phyloP scores from a whole-genome alignment of 495 filamentous ascomycete species.

The Friedmanniomyces endolithicus region DNA sequence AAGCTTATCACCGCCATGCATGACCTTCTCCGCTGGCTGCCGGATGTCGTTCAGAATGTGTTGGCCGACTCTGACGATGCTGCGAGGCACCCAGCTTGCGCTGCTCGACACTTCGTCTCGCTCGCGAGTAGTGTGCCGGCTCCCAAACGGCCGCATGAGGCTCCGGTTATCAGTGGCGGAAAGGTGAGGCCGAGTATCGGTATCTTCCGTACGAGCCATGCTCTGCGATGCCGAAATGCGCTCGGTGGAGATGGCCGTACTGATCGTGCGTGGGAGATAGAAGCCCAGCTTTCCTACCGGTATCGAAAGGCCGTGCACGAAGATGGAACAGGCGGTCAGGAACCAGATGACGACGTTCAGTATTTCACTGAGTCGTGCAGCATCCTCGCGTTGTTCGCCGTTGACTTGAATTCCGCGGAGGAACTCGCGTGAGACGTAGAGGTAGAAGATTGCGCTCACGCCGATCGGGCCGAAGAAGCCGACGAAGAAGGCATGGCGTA shows the following conservation, averaged over 20 bases:
- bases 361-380: conserved; percentile 46
- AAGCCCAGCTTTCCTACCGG: conserved; percentile 74
- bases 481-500: conserved; percentile 64
- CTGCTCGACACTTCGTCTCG: neutral
- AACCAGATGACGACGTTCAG: conserved; percentile 76
- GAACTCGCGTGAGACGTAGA: conserved; percentile 67
- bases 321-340: conserved; percentile 71
- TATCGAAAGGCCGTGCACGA: conserved; percentile 78
- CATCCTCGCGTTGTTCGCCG: conserved; percentile 52
- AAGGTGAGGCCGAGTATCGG: neutral
- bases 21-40: neutral
- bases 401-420: conserved; percentile 41
- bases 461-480: conserved; percentile 94
- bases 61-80: conserved; percentile 6
- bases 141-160: neutral
- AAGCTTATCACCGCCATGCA: neutral
- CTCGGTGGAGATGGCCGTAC: conserved; percentile 39
- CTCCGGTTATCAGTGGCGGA: neutral
- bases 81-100: neutral
- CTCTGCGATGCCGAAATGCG: conserved; percentile 14
- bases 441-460: conserved; percentile 76
- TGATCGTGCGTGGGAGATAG: conserved; percentile 65
- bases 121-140: neutral
- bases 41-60: conserved; percentile 8
- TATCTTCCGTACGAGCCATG: neutral